Conservation (phyloP, 345 rosid species). For the Noccaea bulbosa region DNA sequence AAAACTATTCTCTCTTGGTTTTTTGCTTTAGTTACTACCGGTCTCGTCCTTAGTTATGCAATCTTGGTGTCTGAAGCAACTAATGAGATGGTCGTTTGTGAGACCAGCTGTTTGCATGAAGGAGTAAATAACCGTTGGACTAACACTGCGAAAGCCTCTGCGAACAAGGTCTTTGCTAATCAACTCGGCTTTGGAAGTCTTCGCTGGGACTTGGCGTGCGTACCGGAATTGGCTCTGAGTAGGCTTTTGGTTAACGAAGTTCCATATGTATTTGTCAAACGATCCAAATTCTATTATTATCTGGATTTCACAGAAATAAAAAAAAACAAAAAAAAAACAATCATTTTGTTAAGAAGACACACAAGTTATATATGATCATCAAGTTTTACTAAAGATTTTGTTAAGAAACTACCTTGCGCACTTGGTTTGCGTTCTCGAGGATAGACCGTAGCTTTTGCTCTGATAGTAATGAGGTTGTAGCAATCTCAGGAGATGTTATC, state of each 20-base stretch:
- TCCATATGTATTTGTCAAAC: conserved; percentile 83
- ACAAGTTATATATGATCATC: conserved; percentile 5
- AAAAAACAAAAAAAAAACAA: background rate
- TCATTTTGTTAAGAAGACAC: background rate
- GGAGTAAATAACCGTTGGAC: conserved; percentile 79
- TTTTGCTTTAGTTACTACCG: conserved; percentile 2
- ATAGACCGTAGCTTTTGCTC: conserved; percentile 74
- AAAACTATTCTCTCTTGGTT: conserved; percentile 20
- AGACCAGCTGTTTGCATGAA: conserved; percentile 90
- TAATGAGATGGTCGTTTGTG: conserved; percentile 71
- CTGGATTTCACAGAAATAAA: conserved; percentile 51
- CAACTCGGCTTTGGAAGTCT: conserved; percentile 75
- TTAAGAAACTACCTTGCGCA: conserved; percentile 63
- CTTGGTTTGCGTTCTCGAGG: conserved; percentile 77
- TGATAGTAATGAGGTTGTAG: conserved; percentile 61
- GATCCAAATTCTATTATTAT: conserved; percentile 72
- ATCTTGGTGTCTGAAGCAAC: conserved; percentile 77
- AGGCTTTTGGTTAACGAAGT: conserved; percentile 73
- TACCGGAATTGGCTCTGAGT: conserved; percentile 65
- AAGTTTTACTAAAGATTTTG: background rate
- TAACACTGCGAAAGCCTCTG: conserved; percentile 78
- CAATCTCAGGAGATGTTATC: conserved; percentile 58
- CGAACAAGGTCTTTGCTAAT: conserved; percentile 86
- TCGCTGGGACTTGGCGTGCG: conserved; percentile 77
- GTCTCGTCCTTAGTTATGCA: conserved; percentile 45